Evolutionary conservation across 805 yeast genomes (phyloP).

Genomic region (Starmerella floricola): DNA sequence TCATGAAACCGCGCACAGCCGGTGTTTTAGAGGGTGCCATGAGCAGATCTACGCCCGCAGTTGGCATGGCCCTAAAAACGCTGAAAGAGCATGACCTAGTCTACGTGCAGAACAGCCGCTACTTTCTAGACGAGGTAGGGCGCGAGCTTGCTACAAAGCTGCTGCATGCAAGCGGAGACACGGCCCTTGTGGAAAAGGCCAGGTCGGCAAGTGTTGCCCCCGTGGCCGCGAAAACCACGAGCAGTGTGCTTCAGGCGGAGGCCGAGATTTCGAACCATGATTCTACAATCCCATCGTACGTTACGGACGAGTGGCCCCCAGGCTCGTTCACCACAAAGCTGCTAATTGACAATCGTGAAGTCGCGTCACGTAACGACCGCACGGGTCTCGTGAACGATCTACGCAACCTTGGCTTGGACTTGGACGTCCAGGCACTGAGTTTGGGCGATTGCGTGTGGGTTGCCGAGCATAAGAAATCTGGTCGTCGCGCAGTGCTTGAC

Average conservation of each 20-base stretch:
- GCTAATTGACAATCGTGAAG: constrained; percentile 70
- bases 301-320: constrained; percentile 42
- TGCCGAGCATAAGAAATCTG: constrained; percentile 50
- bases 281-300: constrained; percentile 2
- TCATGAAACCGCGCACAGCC: constrained; percentile 21
- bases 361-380: constrained; percentile 55
- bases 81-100: constrained; percentile 52
- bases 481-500: constrained; percentile 57
- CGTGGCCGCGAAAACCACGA: background rate
- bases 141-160: constrained; percentile 46
- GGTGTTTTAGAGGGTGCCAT: constrained; percentile 18
- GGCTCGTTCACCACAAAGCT: constrained; percentile 49
- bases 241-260: background rate
- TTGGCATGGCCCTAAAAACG: constrained; percentile 37
- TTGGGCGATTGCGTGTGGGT: constrained; percentile 89
- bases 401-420: constrained; percentile 35
- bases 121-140: constrained; percentile 60
- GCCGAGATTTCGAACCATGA: too few relatives aligned
- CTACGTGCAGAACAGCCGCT: constrained; percentile 31
- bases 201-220: background rate
- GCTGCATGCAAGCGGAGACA: constrained; percentile 47
- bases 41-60: constrained; percentile 16
- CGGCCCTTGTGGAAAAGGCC: background rate
- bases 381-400: constrained; percentile 55
- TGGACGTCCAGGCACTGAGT: constrained; percentile 47